Evolutionary conservation across 495 filamentous ascomycete species (phyloP).

Genomic region (Astrothelium subdiscretum): DNA sequence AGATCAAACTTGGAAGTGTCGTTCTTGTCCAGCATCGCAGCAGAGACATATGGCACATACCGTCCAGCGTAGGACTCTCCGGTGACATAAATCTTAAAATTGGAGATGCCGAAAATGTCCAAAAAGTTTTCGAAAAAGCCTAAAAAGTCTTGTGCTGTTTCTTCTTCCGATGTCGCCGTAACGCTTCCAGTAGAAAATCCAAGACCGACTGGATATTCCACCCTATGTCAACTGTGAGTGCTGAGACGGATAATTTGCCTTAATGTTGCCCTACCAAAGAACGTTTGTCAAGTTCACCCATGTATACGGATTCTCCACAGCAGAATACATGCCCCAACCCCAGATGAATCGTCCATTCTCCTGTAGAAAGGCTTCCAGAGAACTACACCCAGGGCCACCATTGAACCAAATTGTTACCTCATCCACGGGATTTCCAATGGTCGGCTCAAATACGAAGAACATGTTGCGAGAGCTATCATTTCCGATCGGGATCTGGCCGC

Average conservation of each 20-base stretch:
- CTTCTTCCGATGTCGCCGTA: slow-evolving; percentile 17
- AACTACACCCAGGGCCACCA: slow-evolving; percentile 17
- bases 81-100: slow-evolving; percentile 23
- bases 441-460: slow-evolving; percentile 31
- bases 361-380: slow-evolving; percentile 36
- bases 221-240: neutral
- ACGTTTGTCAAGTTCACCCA: slow-evolving; percentile 12
- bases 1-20: slow-evolving; percentile 11
- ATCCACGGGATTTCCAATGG: slow-evolving; percentile 31
- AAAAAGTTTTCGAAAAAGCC: slow-evolving; percentile 21
- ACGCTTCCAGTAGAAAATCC: slow-evolving; percentile 16
- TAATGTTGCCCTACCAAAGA: neutral
- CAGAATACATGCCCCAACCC: slow-evolving; percentile 47
- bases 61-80: slow-evolving; percentile 18
- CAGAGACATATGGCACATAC: slow-evolving; percentile 21
- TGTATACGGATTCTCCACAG: slow-evolving; percentile 35
- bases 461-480: slow-evolving; percentile 5
- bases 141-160: slow-evolving; percentile 19
- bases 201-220: slow-evolving; percentile 10
- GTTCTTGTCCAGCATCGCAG: slow-evolving; percentile 17
- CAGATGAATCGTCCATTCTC: slow-evolving; percentile 56
- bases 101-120: slow-evolving; percentile 20
- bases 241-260: slow-evolving; percentile 8
- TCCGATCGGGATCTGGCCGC: slow-evolving; percentile 1
- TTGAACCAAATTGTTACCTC: slow-evolving; percentile 23